Evolutionary conservation across 1,284 basidiomycete species (phyloP), one percentile per base, ranked within the genome.

Genomic region (Somion occarium): DNA sequence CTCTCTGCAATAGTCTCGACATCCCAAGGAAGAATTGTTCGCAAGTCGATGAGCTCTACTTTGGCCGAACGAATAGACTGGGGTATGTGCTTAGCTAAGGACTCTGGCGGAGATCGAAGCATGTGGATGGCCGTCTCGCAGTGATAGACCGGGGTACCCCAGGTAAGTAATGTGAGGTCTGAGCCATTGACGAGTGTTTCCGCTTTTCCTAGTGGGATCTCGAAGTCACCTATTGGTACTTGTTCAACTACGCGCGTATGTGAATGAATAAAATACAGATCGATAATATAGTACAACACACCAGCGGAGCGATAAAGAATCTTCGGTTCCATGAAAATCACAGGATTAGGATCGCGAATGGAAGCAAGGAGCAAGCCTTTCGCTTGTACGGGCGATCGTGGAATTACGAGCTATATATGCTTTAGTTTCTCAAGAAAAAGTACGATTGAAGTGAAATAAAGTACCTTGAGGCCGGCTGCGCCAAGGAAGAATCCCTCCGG

Each of bases 261-360:
- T 15, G 20, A 15, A 3, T n/a, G 23, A 43, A 27, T 37, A 43
- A 43, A 26, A n/a, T 18, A 4, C 41, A 38, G n/a, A n/a, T n/a
- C n/a, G 46, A n/a, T 46, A 53, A 30, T 41, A 46, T 49, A 62
- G 20, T 59, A 42, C 20, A 18, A 19, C 49, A 23, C 20, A 86
- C 85, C 80, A 62, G 88, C 79, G 43, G 88, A 90, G 48, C 91
- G 82, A 64, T 94, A 94, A 5, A 95, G 73, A 51, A 93, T 79
- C 67, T 98, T 98, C 9, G 94, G 94, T 69, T 98, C 94, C 78
- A 98, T 88, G 68, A 98, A 93, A 46, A 98, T 82, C 4, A 93
- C 89, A 0, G 95, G 95, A 62, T 96, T 95, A 0, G 91, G 90
- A 63, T 97, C 93, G 42, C 92, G 81, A 52, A 98, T 91, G 0